Conservation (phyloP, 176 grass and related monocot species). For the Puya raimondii region DNA sequence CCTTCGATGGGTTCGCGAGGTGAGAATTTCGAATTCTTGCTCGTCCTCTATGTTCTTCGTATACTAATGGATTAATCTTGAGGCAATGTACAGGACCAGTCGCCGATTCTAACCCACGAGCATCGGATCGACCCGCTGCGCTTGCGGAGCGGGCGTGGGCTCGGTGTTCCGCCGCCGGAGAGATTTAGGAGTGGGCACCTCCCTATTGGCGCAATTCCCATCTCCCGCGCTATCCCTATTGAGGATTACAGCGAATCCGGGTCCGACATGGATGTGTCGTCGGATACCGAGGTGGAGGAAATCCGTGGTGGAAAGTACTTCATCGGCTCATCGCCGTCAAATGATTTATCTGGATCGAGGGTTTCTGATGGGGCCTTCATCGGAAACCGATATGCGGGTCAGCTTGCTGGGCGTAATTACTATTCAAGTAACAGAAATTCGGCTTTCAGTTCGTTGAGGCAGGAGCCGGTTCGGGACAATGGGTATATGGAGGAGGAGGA, state of each 20-base stretch:
- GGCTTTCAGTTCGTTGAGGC: slow-evolving; percentile 75
- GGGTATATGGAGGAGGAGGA: slow-evolving; percentile 51
- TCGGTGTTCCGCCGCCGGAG: slow-evolving; percentile 78
- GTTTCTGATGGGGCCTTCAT: not conserved
- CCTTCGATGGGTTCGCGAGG: slow-evolving; percentile 87
- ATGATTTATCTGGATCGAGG: slow-evolving; percentile 11
- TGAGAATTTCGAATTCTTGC: slow-evolving; percentile 9
- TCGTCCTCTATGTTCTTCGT: not conserved
- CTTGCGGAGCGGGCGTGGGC: slow-evolving; percentile 22
- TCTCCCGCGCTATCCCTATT: slow-evolving; percentile 31
- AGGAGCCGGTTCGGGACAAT: slow-evolving; percentile 26
- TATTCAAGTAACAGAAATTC: slow-evolving; percentile 89
- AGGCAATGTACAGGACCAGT: slow-evolving; percentile 7
- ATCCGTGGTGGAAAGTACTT: slow-evolving; percentile 58
- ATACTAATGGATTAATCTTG: not conserved
- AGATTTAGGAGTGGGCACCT: slow-evolving; percentile 86
- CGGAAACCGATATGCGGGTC: slow-evolving; percentile 26
- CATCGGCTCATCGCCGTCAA: slow-evolving; percentile 56
- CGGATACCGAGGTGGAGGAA: slow-evolving; percentile 53
- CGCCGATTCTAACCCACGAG: slow-evolving; percentile 22
- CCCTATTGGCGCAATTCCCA: slow-evolving; percentile 39
- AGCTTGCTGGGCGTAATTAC: slow-evolving; percentile 32
- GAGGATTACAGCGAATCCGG: slow-evolving; percentile 47
- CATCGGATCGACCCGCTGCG: slow-evolving; percentile 46
- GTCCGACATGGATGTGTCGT: slow-evolving; percentile 93